phyloP scores from a whole-genome alignment of 768 basidiomycete species.

The Boletus tylopilopsis region DNA sequence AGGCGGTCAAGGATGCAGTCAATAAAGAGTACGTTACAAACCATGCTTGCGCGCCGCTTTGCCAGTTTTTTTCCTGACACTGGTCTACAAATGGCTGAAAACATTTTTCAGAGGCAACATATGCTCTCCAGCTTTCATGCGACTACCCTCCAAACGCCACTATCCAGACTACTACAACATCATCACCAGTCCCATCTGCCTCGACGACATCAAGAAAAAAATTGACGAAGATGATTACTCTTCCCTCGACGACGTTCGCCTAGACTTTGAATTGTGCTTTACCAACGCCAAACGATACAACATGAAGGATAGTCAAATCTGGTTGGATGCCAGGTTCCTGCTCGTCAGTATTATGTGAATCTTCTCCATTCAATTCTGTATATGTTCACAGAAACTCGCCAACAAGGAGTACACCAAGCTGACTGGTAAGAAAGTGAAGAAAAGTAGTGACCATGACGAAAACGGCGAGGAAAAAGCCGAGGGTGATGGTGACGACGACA shows the following conservation, averaged over 20 bases:
- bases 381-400: constrained; percentile 42
- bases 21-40: constrained; percentile 81
- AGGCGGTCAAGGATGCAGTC: constrained; percentile 75
- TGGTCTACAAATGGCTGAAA: constrained; percentile 28
- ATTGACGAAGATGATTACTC: constrained; percentile 58
- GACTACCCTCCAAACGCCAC: constrained; percentile 62
- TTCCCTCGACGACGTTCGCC: constrained; percentile 61
- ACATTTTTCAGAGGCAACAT: constrained; percentile 52
- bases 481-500: constrained; percentile 45
- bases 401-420: constrained; percentile 45
- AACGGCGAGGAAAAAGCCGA: constrained; percentile 39
- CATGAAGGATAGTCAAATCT: constrained; percentile 73
- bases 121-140: constrained; percentile 63
- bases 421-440: constrained; percentile 40
- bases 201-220: constrained; percentile 85
- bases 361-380: constrained; percentile 1
- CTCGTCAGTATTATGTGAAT: constrained; percentile 47
- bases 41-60: constrained; percentile 35
- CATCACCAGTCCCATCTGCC: constrained; percentile 78
- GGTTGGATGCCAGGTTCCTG: constrained; percentile 76
- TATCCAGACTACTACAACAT: constrained; percentile 86
- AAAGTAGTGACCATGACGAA: constrained; percentile 36
- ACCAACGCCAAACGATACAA: constrained; percentile 82
- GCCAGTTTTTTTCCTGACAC: constrained; percentile 42
- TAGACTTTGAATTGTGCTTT: constrained; percentile 76